Base-by-base conservation (phyloP, 495 filamentous ascomycete species). In the Tetracladium marchalianum region DNA sequence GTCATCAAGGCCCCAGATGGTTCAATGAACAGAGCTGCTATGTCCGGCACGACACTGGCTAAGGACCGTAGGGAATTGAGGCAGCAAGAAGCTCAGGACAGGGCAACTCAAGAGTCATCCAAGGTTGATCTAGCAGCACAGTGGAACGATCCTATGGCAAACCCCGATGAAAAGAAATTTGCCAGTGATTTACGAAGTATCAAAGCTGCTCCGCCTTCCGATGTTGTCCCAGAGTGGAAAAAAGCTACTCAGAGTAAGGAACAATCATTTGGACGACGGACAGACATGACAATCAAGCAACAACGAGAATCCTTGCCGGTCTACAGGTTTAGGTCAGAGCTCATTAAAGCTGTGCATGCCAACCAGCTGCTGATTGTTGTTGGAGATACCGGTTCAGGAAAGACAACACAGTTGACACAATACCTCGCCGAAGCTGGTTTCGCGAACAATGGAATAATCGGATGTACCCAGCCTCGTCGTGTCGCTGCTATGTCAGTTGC, bases 1-100 rank as follows among this genome's bases (percentile, higher is more conserved):
- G 88, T 98, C 11, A 85, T 98, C 53, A 98, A 98, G 65, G 92
- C 93, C 1, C 92, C 92, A 5, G 92, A 98, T 61, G 92, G 92
- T 11, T 95, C 88, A 0, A 74, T 98, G 55, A 97, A 97, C 61
- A 79, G 93, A 40, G 87, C 92, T 32, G 92, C 93, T 2, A 92
- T 96, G 87, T 77, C 89, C 11, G 90, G 92, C 31, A 87, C 90
- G 9, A 76, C 76, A 12, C 65, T 97, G n/a, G 87, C 92, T 11
- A 92, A 87, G 63, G 93, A 97, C 55, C 74, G 92, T 35, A 77
- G 87, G 56, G 92, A 99, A 44, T 47, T 96, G 47, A 73, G 85
- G 35, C 89, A 96, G 55, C 82, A 90, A 61, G 90, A 97, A 62
- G 80, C 77, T 0, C 85, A 92, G 50, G 85, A 87, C 34, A 83